Evolutionary conservation across 164 flowering plant genomes (phyloP).

Genomic region (Tetrastigma voinierianum): DNA sequence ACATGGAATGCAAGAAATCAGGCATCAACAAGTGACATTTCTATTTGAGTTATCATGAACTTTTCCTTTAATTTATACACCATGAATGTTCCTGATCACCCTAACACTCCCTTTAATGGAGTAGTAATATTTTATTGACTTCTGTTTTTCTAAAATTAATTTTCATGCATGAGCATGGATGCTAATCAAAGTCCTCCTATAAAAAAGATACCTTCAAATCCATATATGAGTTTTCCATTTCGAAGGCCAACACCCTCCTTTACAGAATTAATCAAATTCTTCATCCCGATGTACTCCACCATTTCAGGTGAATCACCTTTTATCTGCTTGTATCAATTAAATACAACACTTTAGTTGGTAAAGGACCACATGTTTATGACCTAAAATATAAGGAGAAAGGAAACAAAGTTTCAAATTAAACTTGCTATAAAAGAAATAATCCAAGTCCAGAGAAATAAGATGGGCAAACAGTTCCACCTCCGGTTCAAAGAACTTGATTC

Average conservation of each 20-base stretch:
- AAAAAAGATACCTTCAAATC: constrained; percentile 67
- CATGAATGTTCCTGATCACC: too few relatives aligned
- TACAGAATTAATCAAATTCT: constrained; percentile 78
- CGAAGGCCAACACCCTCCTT: constrained; percentile 65
- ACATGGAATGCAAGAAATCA: too few relatives aligned
- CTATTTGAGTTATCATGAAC: too few relatives aligned
- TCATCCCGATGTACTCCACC: constrained; percentile 90
- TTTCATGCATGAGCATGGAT: constrained; percentile 2
- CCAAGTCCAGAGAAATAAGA: background rate
- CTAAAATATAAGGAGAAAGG: background rate
- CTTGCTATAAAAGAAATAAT: constrained; percentile 10
- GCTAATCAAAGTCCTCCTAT: background rate
- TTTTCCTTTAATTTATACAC: too few relatives aligned
- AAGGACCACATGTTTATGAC: constrained; percentile 2
- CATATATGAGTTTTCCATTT: constrained; percentile 76
- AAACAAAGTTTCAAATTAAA: constrained; percentile 1
- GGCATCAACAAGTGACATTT: too few relatives aligned
- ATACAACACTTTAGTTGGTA: background rate
- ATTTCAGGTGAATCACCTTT: constrained; percentile 96
- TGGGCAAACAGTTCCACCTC: constrained; percentile 54
- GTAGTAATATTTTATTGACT: background rate
- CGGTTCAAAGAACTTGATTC: constrained; percentile 99
- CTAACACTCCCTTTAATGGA: too few relatives aligned
- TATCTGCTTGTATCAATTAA: constrained; percentile 50
- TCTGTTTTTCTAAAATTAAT: background rate